Evolutionary conservation across 441 rosid genomes (phyloP).

Genomic region (Erodium trifolium): DNA sequence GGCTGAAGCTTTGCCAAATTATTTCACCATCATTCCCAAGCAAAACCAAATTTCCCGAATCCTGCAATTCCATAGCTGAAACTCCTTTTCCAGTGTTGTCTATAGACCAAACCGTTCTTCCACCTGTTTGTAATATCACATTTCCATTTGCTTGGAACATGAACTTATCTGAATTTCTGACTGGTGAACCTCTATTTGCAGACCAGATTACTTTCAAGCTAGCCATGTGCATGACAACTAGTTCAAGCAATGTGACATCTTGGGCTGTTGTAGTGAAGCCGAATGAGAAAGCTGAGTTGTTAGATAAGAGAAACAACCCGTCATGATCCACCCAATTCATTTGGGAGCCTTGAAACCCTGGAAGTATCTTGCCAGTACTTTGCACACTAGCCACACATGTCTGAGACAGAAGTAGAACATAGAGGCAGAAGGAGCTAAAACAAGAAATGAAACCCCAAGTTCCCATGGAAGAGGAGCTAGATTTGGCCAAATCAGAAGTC

Average conservation of each 20-base stretch:
- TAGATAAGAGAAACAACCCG: conserved; percentile 63
- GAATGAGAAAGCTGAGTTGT: conserved; percentile 49
- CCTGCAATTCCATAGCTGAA: conserved; percentile 57
- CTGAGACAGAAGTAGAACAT: conserved; percentile 29
- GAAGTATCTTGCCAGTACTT: conserved; percentile 32
- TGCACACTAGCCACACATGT: conserved; percentile 36
- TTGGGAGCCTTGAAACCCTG: conserved; percentile 50
- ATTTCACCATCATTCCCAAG: conserved; percentile 32
- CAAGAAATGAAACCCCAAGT: conserved; percentile 18
- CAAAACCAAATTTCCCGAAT: conserved; percentile 75
- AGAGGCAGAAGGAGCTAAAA: conserved; percentile 22
- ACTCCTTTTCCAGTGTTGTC: conserved; percentile 43
- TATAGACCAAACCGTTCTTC: conserved; percentile 45
- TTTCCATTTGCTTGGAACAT: conserved; percentile 47
- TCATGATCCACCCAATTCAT: conserved; percentile 58
- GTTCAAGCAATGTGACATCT: conserved; percentile 39
- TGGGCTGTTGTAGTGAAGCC: conserved; percentile 38
- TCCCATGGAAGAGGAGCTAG: conserved; percentile 29
- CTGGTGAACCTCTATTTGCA: conserved; percentile 62
- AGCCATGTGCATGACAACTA: conserved; percentile 43
- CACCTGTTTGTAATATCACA: conserved; percentile 44
- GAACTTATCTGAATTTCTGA: conserved; percentile 53
- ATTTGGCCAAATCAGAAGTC: conserved; percentile 8
- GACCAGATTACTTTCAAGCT: conserved; percentile 51
- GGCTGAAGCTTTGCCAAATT: conserved; percentile 80